These are phyloP conservation scores for Heterobasidion parviporum DNA, from an alignment of 1,284 basidiomycete species.

Conservation along the genomic window DNA sequence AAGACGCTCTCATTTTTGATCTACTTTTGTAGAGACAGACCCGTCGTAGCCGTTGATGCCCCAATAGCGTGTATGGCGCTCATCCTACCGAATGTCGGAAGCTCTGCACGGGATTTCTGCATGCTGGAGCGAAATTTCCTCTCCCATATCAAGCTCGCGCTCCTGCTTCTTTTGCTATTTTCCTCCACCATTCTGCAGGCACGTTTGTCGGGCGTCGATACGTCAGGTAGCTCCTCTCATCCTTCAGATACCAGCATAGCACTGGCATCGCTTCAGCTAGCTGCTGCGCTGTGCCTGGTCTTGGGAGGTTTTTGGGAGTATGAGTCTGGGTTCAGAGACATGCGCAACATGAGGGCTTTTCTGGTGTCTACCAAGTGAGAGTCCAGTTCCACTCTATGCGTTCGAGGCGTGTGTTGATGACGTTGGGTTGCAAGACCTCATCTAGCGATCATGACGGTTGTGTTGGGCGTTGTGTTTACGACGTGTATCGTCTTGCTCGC, in stretches of 20 bases:
- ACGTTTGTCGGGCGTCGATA: not conserved
- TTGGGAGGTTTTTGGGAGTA: constrained; percentile 58
- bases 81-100: not conserved
- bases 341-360: constrained; percentile 51
- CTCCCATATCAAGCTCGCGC: not conserved
- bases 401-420: constrained; percentile 7
- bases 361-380: constrained; percentile 49
- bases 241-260: constrained; percentile 10
- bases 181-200: not conserved
- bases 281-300: constrained; percentile 45
- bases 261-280: constrained; percentile 21
- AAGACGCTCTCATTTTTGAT: no score
- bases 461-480: constrained; percentile 40
- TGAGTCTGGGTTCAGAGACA: constrained; percentile 43
- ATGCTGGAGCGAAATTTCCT: not conserved
- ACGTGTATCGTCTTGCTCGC: constrained; percentile 42
- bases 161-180: not conserved
- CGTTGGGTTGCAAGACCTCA: constrained; percentile 33
- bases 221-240: not conserved
- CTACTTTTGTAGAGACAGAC: no score
- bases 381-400: constrained; percentile 2
- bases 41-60: no score
- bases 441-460: constrained; percentile 37
- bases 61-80: not conserved
- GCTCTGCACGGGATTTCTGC: not conserved